A percentile compares a stretch with the other conserved stretches of the same genome.
These are phyloP conservation scores for Trichoderma sp. DNA, from an alignment of 2,329 filamentous ascomycete genomes.

Conservation along the genomic window DNA sequence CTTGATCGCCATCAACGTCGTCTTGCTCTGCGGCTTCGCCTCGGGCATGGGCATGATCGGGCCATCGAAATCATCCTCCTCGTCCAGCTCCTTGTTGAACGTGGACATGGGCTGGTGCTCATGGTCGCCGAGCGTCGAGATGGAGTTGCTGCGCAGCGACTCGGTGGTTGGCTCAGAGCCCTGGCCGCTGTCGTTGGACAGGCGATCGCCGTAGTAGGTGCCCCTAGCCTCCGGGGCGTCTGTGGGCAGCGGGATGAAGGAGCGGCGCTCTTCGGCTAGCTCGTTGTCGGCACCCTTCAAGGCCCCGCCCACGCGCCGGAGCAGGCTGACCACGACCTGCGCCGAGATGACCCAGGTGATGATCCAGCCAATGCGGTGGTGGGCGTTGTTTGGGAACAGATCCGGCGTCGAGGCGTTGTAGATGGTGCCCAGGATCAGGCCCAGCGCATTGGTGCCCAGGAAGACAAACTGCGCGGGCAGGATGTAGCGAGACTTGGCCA, in stretches of 20 bases:
- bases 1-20: constrained; percentile 56
- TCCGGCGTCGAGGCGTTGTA: constrained; percentile 85
- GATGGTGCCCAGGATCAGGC: constrained; percentile 64
- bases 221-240: constrained; percentile 54
- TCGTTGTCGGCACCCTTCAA: neutral
- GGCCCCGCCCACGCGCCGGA: constrained; percentile 57
- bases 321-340: constrained; percentile 69
- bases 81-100: constrained; percentile 50
- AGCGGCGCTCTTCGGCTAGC: constrained; percentile 50
- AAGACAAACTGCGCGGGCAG: constrained; percentile 70
- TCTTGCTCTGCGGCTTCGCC: constrained; percentile 48
- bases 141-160: constrained; percentile 65
- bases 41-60: constrained; percentile 27
- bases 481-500: constrained; percentile 75
- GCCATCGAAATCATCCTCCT: constrained; percentile 40
- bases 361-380: constrained; percentile 86
- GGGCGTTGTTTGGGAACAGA: constrained; percentile 83
- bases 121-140: constrained; percentile 53
- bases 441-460: constrained; percentile 62
- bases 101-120: constrained; percentile 36
- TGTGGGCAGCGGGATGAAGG: constrained; percentile 65
- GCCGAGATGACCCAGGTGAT: constrained; percentile 70
- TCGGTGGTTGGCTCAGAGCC: constrained; percentile 70
- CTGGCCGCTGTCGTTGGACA: constrained; percentile 72
- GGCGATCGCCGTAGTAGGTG: constrained; percentile 49